Conservation (phyloP, 257 asterid species). For the Solanum sitiens region DNA sequence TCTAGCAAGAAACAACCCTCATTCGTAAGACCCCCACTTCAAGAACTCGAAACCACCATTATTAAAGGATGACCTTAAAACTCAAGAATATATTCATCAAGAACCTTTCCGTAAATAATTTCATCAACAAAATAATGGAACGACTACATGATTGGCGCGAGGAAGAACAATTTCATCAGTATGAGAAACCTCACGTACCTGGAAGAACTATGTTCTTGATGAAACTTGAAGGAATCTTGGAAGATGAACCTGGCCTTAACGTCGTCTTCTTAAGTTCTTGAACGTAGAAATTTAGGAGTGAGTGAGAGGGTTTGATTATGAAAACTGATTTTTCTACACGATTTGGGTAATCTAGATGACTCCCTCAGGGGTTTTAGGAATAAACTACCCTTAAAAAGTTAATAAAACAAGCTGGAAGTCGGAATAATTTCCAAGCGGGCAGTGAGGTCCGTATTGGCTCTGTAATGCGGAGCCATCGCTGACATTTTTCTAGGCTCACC, state of each 20-base stretch:
- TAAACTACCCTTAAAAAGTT: not conserved
- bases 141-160: not conserved
- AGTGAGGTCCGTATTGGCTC: not conserved
- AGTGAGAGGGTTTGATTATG: not conserved
- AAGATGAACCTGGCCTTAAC: not conserved
- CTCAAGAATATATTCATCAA: not conserved
- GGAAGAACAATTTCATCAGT: not conserved
- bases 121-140: too few species aligned
- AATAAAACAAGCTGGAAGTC: too few species aligned
- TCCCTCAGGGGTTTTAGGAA: not conserved
- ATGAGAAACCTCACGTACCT: not conserved
- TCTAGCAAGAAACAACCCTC: not conserved
- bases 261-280: not conserved
- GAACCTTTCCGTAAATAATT: not conserved
- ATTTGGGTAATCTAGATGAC: not conserved
- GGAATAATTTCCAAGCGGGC: too few species aligned
- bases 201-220: not conserved
- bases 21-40: not conserved
- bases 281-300: not conserved
- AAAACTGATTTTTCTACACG: not conserved
- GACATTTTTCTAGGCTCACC: accelerated
- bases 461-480: not conserved
- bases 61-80: not conserved
- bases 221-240: not conserved
- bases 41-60: not conserved